These are phyloP conservation scores for Medicago lupulina DNA, from an alignment of 306 rosid species.

Conservation along the genomic window DNA sequence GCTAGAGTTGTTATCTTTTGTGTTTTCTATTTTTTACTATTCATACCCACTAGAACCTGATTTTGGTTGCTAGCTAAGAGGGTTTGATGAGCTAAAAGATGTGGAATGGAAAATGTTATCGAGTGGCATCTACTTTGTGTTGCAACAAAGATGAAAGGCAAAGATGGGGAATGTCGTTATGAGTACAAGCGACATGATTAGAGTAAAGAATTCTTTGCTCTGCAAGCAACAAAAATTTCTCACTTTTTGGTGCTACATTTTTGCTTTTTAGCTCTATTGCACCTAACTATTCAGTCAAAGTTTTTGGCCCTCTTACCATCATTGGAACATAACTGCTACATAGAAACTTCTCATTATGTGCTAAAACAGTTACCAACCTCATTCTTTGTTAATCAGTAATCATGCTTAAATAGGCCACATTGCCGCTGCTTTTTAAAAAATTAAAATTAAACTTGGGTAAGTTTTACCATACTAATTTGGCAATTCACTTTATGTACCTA, in stretches of 20 bases:
- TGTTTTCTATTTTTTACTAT: constrained; percentile 9
- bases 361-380: constrained; percentile 36
- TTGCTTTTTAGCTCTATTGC: constrained; percentile 42
- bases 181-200: constrained; percentile 56
- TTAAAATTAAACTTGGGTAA: background rate
- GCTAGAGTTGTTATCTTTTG: constrained; percentile 13
- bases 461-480: background rate
- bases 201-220: constrained; percentile 56
- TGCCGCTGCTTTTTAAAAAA: background rate
- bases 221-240: constrained; percentile 59
- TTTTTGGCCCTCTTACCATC: constrained; percentile 52
- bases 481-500: background rate
- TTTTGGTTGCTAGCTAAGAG: constrained; percentile 46
- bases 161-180: constrained; percentile 56
- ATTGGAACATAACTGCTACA: constrained; percentile 63
- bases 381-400: constrained; percentile 39
- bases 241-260: constrained; percentile 48
- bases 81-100: constrained; percentile 41
- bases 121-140: constrained; percentile 49
- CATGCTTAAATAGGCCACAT: constrained; percentile 42
- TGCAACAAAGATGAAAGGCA: constrained; percentile 48
- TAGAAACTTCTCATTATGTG: constrained; percentile 50
- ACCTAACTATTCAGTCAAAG: constrained; percentile 54
- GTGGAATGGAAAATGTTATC: constrained; percentile 34
- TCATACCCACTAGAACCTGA: constrained; percentile 33